Conservation (phyloP, 371 early-diverging fungal species). For the Rhizopus delemar region DNA sequence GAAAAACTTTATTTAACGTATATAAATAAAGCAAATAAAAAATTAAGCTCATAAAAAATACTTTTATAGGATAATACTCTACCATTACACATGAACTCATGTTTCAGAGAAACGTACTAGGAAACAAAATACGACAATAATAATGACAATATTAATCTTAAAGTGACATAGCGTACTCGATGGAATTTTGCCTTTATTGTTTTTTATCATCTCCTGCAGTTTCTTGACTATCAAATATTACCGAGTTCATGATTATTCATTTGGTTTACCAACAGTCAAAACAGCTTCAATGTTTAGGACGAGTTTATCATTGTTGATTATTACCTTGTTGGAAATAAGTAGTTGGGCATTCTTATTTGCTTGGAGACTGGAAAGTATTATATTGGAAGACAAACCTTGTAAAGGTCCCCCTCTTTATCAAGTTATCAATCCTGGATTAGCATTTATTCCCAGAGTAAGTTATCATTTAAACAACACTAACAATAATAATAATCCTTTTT, state of each 20-base stretch:
- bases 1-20: neutral
- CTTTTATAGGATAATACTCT: constrained; percentile 11
- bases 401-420: constrained; percentile 38
- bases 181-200: constrained; percentile 34
- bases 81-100: constrained; percentile 31
- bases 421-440: constrained; percentile 39
- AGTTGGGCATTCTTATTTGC: constrained; percentile 53
- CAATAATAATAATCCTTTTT: neutral
- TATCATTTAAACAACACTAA: neutral
- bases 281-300: constrained; percentile 33
- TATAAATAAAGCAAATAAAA: constrained; percentile 1
- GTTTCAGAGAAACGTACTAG: constrained; percentile 37
- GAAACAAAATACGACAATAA: neutral
- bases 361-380: constrained; percentile 51
- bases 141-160: constrained; percentile 3
- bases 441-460: constrained; percentile 43
- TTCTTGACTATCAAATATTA: constrained; percentile 22
- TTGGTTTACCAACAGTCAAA: constrained; percentile 43
- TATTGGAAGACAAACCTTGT: constrained; percentile 30
- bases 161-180: constrained; percentile 33
- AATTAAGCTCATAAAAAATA: constrained; percentile 3
- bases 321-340: constrained; percentile 46
- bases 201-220: constrained; percentile 31
- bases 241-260: constrained; percentile 18
- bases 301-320: constrained; percentile 33